phyloP scores from a whole-genome alignment of 345 rosid species.

The Linum lewisii region DNA sequence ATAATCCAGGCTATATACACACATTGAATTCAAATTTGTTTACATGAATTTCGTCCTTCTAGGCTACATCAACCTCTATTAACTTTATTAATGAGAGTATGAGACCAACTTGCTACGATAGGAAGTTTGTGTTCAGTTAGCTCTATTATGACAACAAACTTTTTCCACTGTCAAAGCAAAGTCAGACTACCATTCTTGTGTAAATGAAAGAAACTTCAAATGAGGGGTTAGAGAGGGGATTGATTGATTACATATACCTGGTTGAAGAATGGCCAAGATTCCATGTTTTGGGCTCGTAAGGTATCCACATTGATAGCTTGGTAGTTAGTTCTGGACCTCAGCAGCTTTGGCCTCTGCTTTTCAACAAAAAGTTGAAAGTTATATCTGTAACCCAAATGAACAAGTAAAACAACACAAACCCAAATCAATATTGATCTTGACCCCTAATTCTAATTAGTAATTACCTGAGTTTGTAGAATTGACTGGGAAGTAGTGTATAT shows the following conservation, averaged over 20 bases:
- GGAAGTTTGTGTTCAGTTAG: too few species aligned
- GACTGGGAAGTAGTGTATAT: conserved; percentile 79
- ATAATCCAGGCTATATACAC: too few species aligned
- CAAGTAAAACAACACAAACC: neutral
- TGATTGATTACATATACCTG: too few species aligned
- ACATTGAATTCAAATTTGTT: too few species aligned
- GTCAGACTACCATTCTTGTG: too few species aligned
- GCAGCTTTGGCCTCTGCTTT: conserved; percentile 70
- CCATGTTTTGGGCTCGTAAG: conserved; percentile 78
- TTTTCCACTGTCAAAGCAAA: too few species aligned
- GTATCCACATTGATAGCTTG: conserved; percentile 84
- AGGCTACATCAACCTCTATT: too few species aligned
- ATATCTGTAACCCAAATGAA: conserved; percentile 4
- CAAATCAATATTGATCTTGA: neutral
- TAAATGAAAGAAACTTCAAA: neutral
- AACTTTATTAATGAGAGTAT: too few species aligned
- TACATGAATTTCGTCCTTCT: too few species aligned
- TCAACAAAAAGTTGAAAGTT: conserved; percentile 7
- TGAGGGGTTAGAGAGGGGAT: neutral
- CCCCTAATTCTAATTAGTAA: neutral
- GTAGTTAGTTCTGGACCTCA: conserved; percentile 65
- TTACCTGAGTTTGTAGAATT: conserved; percentile 70
- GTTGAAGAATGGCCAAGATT: conserved; percentile 82
- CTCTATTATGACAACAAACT: too few species aligned
- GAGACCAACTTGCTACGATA: too few species aligned